Percentiles rank a stretch among this genome's conserved stretches.
Evolutionary conservation across 2,329 filamentous ascomycete genomes (phyloP).

Genomic region (Microsporum ferrugineum): DNA sequence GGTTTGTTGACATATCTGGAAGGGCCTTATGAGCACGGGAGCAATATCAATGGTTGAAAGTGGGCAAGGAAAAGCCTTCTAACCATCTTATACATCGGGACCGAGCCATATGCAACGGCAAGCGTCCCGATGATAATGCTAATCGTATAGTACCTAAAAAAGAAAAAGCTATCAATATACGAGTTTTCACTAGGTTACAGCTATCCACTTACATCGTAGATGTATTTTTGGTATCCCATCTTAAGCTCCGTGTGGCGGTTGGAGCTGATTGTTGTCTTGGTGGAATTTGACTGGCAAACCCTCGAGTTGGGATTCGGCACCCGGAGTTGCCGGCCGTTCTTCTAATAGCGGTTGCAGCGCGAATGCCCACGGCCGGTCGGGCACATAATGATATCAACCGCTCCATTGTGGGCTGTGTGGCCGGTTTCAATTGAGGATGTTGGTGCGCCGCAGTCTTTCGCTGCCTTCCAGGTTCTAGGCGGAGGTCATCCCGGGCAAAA

Average conservation of each 20-base stretch:
- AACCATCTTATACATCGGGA: conserved; percentile 58
- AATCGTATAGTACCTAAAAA: conserved; percentile 49
- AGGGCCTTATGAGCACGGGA: background rate
- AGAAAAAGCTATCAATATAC: conserved; percentile 4
- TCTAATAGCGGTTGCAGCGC: background rate
- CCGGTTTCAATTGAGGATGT: background rate
- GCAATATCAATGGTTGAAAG: background rate
- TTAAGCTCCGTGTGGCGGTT: conserved; percentile 13
- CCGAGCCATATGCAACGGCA: conserved; percentile 53
- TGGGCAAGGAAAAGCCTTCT: conserved; percentile 4
- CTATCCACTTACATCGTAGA: conserved; percentile 41
- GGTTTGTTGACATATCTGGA: conserved; percentile 41
- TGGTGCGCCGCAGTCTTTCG: background rate
- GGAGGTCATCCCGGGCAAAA: no score
- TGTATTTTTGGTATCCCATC: conserved; percentile 39
- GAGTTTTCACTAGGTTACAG: background rate
- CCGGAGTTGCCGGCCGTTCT: background rate
- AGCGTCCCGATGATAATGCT: conserved; percentile 53
- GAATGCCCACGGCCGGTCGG: background rate
- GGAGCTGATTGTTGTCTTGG: conserved; percentile 5
- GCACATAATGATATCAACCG: background rate
- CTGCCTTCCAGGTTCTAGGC: no score
- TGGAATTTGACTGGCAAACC: conserved; percentile 8
- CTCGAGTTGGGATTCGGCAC: conserved; percentile 4
- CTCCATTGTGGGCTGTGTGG: background rate